Base-by-base conservation (phyloP, 768 basidiomycete genomes). In the Panaeolus papilionaceus region DNA sequence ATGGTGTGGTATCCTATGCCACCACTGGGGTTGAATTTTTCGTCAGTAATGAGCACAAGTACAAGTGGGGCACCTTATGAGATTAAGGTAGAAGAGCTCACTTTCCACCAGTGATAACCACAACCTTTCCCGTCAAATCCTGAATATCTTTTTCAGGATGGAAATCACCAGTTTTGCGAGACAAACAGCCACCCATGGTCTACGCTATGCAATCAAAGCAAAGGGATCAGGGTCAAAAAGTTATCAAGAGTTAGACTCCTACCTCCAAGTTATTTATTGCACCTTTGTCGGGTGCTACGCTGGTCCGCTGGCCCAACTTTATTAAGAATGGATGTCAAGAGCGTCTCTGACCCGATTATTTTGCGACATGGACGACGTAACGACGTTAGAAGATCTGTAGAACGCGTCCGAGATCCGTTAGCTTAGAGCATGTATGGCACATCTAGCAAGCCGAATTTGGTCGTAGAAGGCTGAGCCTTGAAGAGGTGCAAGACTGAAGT, bases 31-130 rank as follows among this genome's bases (percentile, higher is more conserved):
- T 20, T 11, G 20, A 49, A 49, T 3, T 1, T 33, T 33, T 33
- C 5, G 33, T 33, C 33, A 54, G 18, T 70, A 70, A 64, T 61
- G 44, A 37, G 23, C 23, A 1, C 51, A 39, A 61, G 62, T 39
- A 23, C 20, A 64, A 28, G 33, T 26, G 12, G 54, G 47, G n/a
- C 14, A n/a, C n/a, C 20, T 3, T 44, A 44, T 6, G 28, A 49
- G 20, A 4, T 6, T 11, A 33, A 62, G 44, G 37, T 10, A 47
- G 7, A 49, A n/a, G 12, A 26, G 73, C 81, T 77, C 65, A 88
- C 85, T 88, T 89, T 69, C 83, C 86, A 16, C 88, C 88, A 0
- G 88, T 89, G 20, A 90, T 84, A 45, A 88, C 75, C 54, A 78
- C 73, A n/a, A 89, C 85, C 71, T 86, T 86, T 11, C 84, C 86